Conservation (phyloP, 768 basidiomycete species). For the Pulveroboletus sp. region DNA sequence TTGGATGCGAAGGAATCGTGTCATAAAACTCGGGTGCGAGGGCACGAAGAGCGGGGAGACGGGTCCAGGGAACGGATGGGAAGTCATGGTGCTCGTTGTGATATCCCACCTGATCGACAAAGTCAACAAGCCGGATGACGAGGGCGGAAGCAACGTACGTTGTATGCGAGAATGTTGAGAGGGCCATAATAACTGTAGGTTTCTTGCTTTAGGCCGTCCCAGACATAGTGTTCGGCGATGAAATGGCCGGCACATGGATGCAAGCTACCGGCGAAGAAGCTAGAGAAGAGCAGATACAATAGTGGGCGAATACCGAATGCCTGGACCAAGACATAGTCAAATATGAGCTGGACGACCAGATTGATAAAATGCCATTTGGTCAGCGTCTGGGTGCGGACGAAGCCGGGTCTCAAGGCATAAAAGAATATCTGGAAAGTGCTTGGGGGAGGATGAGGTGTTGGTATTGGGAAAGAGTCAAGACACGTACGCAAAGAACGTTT, state of each 20-base stretch:
- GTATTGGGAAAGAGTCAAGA: neutral
- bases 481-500: constrained; percentile 93
- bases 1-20: constrained; percentile 78
- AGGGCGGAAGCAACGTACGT: constrained; percentile 49
- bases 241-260: constrained; percentile 98
- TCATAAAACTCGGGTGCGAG: constrained; percentile 94
- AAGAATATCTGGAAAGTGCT: constrained; percentile 98
- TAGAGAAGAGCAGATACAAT: constrained; percentile 81
- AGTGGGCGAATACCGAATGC: constrained; percentile 48
- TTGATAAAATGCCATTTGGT: constrained; percentile 88
- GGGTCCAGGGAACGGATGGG: constrained; percentile 94
- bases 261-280: constrained; percentile 94
- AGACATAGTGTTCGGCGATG: constrained; percentile 95
- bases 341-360: constrained; percentile 60
- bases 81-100: constrained; percentile 99
- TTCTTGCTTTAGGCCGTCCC: constrained; percentile 90
- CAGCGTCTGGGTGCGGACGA: constrained; percentile 79
- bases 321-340: constrained; percentile 67
- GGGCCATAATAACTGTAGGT: constrained; percentile 97
- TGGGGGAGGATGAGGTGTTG: constrained; percentile 7
- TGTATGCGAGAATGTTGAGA: constrained; percentile 89
- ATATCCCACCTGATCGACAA: constrained; percentile 74
- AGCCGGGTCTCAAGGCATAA: constrained; percentile 93
- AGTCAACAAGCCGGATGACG: constrained; percentile 1
- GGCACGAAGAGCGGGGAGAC: constrained; percentile 74